Evolutionary conservation across 139 green algal species (phyloP), one percentile per base, ranked within the genome.

Genomic region (Diplosphaera chodatii): DNA sequence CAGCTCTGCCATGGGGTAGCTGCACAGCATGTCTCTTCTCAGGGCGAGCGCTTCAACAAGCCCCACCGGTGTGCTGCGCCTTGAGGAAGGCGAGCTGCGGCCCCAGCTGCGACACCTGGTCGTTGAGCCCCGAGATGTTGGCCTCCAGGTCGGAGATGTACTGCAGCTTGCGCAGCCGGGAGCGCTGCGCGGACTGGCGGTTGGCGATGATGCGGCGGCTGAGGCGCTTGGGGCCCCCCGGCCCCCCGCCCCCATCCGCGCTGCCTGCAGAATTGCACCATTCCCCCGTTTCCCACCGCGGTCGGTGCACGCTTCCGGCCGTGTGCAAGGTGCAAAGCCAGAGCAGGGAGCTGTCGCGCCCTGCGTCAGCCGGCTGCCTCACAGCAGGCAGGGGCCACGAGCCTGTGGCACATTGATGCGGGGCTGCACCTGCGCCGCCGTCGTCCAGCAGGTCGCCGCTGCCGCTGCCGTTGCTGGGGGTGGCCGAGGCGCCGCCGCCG

Each of bases 161-260:
- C 55, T 84, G 77, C 68, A 87, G 66, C 72, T 87, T 87, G 69
- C 79, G 74, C 72, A 81, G 29, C 31, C 79, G 71, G 6, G 74
- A 82, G 32, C 77, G 79, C 74, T 84, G 79, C 22, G 82, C 82
- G 23, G 70, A 80, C 76, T 83, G 79, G 34, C 82, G 63, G 71
- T 87, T 87, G 68, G 82, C 82, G 40, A 85, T 64, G 15, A 87
- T 74, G 29, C 81, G 66, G 55, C 74, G 74, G 23, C 72, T 68
- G 22, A 67, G 62, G 66, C 74, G 71, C 23, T 66, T 63, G 68
- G n/a, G n/a, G n/a, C n/a, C n/a, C n/a, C n/a, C n/a, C n/a, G n/a
- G n/a, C n/a, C n/a, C n/a, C n/a, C 74, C 72, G 65, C 4, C 22
- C 4, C 32, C 62, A n/a, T 32, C 62, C 27, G 34, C 66, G 66